phyloP scores from a whole-genome alignment of 163 green algal species.

The Prototheca wickerhamii region DNA sequence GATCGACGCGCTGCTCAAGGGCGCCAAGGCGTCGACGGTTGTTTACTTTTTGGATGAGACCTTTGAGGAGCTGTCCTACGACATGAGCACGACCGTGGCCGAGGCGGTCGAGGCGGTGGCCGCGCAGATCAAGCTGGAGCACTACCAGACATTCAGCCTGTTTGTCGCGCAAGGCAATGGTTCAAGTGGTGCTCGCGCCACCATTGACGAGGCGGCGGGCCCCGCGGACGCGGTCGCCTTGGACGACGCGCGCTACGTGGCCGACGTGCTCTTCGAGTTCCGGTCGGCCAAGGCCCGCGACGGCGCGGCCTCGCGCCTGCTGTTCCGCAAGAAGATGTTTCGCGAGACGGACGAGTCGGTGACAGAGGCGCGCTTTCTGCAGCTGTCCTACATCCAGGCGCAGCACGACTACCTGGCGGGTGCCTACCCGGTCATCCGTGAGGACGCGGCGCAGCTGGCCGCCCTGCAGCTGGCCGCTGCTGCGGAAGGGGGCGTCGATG shows the following conservation, averaged over 20 bases:
- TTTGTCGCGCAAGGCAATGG: slow-evolving; percentile 64
- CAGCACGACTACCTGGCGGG: slow-evolving; percentile 94
- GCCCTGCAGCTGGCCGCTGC: slow-evolving; percentile 54
- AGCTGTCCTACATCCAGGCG: slow-evolving; percentile 88
- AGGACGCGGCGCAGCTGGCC: slow-evolving; percentile 79
- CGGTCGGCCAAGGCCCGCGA: slow-evolving; percentile 57
- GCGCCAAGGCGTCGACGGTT: slow-evolving; percentile 59
- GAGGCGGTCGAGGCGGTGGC: slow-evolving; percentile 88
- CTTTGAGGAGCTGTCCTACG: slow-evolving; percentile 84
- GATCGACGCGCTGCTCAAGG: slow-evolving; percentile 73
- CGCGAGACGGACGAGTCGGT: slow-evolving; percentile 93
- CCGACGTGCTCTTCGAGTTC: slow-evolving; percentile 77
- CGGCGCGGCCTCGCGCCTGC: slow-evolving; percentile 42
- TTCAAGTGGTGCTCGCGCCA: neutral
- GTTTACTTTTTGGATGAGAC: slow-evolving; percentile 95
- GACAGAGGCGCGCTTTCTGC: slow-evolving; percentile 88
- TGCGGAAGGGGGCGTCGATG: neutral
- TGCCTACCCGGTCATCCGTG: slow-evolving; percentile 89
- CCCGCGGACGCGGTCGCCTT: slow-evolving; percentile 34
- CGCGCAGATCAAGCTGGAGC: slow-evolving; percentile 82
- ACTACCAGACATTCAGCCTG: slow-evolving; percentile 91
- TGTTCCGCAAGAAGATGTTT: slow-evolving; percentile 95
- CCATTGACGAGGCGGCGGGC: slow-evolving; percentile 5
- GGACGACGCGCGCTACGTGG: slow-evolving; percentile 81
- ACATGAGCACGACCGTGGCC: slow-evolving; percentile 57